Conservation (phyloP, 2,329 filamentous ascomycete species). For the Talaromyces sp. region DNA sequence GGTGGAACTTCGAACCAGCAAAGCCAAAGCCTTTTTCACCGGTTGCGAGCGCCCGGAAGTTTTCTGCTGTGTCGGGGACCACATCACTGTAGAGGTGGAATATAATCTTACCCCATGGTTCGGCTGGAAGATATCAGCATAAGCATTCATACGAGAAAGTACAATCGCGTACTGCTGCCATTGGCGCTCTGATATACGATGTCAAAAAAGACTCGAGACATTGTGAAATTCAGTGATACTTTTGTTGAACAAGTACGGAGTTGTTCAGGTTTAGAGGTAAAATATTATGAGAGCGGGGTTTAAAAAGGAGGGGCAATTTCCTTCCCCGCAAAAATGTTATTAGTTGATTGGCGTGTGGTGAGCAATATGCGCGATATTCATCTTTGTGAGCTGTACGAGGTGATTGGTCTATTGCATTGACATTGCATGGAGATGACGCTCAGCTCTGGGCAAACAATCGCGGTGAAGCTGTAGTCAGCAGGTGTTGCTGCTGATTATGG, state of each 20-base stretch:
- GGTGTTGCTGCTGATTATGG: no score
- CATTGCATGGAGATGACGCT: background rate
- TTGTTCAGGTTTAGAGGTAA: no score
- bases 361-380: background rate
- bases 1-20: slow-evolving; percentile 79
- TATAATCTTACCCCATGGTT: slow-evolving; percentile 68
- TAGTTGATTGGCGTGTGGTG: background rate
- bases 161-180: background rate
- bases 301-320: background rate
- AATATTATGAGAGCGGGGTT: background rate
- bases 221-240: background rate
- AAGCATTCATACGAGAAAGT: background rate
- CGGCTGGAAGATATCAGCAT: background rate
- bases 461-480: no score
- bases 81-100: slow-evolving; percentile 82
- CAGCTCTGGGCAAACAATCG: no score
- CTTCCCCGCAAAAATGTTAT: background rate
- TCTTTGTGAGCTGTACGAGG: background rate
- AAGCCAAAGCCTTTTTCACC: slow-evolving; percentile 81
- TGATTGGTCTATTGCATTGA: background rate
- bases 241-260: background rate
- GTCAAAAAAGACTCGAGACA: background rate
- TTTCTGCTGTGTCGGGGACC: slow-evolving; percentile 81
- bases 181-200: background rate
- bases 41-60: slow-evolving; percentile 80